A percentile compares a stretch with the other conserved stretches of the same genome.
phyloP scores from a whole-genome alignment of 257 asterid species.

The Penstemon newberryi region DNA sequence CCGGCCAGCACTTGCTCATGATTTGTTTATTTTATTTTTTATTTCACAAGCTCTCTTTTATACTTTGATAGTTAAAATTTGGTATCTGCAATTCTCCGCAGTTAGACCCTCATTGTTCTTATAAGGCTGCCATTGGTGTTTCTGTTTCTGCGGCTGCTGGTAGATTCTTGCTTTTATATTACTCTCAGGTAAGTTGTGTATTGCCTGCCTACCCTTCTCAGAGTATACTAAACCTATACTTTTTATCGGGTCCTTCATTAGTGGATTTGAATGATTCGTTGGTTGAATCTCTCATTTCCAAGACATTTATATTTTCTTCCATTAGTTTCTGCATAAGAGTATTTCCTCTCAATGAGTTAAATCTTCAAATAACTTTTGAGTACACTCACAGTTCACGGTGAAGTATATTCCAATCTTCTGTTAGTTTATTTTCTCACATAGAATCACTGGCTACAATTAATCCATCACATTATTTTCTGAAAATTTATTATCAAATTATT shows the following conservation, averaged over 20 bases:
- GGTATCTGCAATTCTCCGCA: slow-evolving; percentile 40
- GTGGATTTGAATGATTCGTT: slow-evolving; percentile 16
- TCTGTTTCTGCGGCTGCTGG: slow-evolving; percentile 70
- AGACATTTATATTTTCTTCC: neutral
- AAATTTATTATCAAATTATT: slow-evolving; percentile 14
- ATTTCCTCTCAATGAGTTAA: slow-evolving; percentile 7
- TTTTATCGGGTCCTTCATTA: neutral
- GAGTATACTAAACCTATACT: slow-evolving; percentile 1
- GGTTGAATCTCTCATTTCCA: slow-evolving; percentile 11
- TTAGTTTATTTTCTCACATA: slow-evolving; percentile 10
- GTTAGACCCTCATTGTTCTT: slow-evolving; percentile 99
- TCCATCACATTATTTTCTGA: slow-evolving; percentile 13
- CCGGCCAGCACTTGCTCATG: slow-evolving; percentile 18
- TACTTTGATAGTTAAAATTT: slow-evolving; percentile 10
- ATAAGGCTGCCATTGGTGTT: slow-evolving; percentile 58
- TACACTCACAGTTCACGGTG: slow-evolving; percentile 2
- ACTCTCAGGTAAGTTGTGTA: slow-evolving; percentile 60
- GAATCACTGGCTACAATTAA: slow-evolving; percentile 17
- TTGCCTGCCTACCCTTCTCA: slow-evolving; percentile 21
- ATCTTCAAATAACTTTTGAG: neutral
- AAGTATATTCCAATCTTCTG: slow-evolving; percentile 2
- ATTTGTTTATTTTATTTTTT: neutral
- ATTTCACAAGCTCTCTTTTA: slow-evolving; percentile 17
- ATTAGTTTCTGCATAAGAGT: slow-evolving; percentile 1
- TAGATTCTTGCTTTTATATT: slow-evolving; percentile 84